Percentiles rank a stretch among this genome's conserved stretches.
Evolutionary conservation across 2,329 filamentous ascomycete genomes (phyloP).

Genomic region (Bipolaris cookei): DNA sequence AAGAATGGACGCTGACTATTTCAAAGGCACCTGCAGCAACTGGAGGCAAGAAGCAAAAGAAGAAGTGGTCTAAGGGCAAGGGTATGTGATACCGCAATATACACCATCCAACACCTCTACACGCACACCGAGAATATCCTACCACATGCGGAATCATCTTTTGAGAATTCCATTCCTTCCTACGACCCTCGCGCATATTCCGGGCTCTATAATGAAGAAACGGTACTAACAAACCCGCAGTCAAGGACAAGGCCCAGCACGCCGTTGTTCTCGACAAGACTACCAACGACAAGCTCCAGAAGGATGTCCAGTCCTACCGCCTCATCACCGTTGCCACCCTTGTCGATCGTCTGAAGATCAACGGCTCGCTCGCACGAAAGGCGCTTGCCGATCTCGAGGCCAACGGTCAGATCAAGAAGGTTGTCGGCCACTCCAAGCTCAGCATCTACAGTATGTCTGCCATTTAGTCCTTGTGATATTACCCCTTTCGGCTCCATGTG

Average conservation of each 20-base stretch:
- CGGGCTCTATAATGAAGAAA: constrained; percentile 15
- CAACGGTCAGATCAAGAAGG: constrained; percentile 97
- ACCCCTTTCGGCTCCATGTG: background rate
- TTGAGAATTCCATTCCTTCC: constrained; percentile 1
- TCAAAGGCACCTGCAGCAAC: constrained; percentile 59
- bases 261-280: constrained; percentile 98
- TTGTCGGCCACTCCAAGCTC: constrained; percentile 95
- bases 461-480: background rate
- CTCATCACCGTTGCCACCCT: constrained; percentile 98
- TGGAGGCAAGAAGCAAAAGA: constrained; percentile 81
- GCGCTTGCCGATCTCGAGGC: constrained; percentile 93
- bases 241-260: constrained; percentile 99
- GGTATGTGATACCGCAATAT: constrained; percentile 52
- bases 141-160: constrained; percentile 1
- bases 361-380: constrained; percentile 91
- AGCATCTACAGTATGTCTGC: constrained; percentile 88
- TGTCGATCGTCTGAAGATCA: constrained; percentile 99
- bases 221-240: constrained; percentile 59
- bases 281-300: constrained; percentile 98
- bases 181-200: constrained; percentile 10
- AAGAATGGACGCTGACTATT: constrained; percentile 16
- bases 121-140: constrained; percentile 6
- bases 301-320: constrained; percentile 99
- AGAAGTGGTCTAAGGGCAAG: constrained; percentile 76
- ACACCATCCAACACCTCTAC: constrained; percentile 20